A percentile compares a stretch with the other conserved stretches of the same genome.
Evolutionary conservation across 441 rosid species (phyloP).

Genomic region (Sinapis alba): DNA sequence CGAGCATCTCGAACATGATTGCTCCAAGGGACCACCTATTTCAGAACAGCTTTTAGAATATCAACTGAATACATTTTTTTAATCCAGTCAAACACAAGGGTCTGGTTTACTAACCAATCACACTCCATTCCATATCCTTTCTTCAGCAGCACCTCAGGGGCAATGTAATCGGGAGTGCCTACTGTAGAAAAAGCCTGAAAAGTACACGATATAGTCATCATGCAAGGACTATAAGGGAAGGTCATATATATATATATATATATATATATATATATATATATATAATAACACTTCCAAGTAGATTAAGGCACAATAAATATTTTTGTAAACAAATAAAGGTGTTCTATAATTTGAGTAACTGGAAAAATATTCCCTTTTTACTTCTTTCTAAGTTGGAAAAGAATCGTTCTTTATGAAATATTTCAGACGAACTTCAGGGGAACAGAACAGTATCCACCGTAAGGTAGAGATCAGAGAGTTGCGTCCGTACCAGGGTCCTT

Average conservation of each 20-base stretch:
- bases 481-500: conserved; percentile 53
- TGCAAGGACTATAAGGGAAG: background rate
- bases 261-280: no score
- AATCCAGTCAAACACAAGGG: background rate
- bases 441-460: conserved; percentile 17
- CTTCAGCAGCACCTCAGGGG: conserved; percentile 73
- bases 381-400: conserved; percentile 20
- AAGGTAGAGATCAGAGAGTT: conserved; percentile 11
- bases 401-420: background rate
- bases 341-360: conserved; percentile 17
- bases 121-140: conserved; percentile 80
- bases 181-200: conserved; percentile 72
- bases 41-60: conserved; percentile 24
- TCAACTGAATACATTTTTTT: conserved; percentile 5
- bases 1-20: conserved; percentile 76
- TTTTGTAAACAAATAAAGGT: background rate
- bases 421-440: conserved; percentile 16
- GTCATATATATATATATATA: background rate
- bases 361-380: background rate
- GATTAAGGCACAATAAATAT: background rate
- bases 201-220: conserved; percentile 31
- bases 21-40: conserved; percentile 79
- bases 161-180: conserved; percentile 76
- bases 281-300: background rate
- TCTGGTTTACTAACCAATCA: conserved; percentile 55